Evolutionary conservation across 1,284 basidiomycete genomes (phyloP).

Genomic region (Schizopora paradoxa): DNA sequence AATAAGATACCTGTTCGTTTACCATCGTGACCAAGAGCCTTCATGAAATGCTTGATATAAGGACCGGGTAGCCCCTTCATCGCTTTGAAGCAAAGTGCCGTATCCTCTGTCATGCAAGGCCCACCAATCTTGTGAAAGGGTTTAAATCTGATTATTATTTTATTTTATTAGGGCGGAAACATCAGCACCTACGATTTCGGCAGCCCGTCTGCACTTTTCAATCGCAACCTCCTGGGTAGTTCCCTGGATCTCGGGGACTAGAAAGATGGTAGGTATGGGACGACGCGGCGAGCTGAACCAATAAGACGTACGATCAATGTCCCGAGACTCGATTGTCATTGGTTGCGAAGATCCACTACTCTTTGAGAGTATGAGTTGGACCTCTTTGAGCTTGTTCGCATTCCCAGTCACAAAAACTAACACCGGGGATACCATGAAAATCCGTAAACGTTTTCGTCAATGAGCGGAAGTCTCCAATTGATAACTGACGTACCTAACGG

Average conservation of each 20-base stretch:
- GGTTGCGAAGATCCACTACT: constrained; percentile 35
- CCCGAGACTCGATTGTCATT: constrained; percentile 63
- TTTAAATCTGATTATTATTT: constrained; percentile 5
- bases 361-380: constrained; percentile 67
- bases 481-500: too few relatives aligned
- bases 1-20: constrained; percentile 14
- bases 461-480: too few relatives aligned
- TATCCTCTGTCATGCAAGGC: constrained; percentile 96
- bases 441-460: background rate
- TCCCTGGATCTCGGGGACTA: constrained; percentile 93
- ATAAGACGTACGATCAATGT: constrained; percentile 56
- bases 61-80: constrained; percentile 90
- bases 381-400: constrained; percentile 89
- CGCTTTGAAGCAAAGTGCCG: constrained; percentile 88
- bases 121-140: constrained; percentile 57
- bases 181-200: constrained; percentile 56
- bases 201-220: constrained; percentile 84
- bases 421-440: background rate
- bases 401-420: constrained; percentile 93
- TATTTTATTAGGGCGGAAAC: constrained; percentile 2
- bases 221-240: constrained; percentile 86
- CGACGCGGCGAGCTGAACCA: background rate
- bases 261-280: background rate
- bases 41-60: constrained; percentile 93
- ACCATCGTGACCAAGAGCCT: constrained; percentile 75